phyloP scores from a whole-genome alignment of 352 stramenopile genomes.

The Globisporangium paroecandrum region DNA sequence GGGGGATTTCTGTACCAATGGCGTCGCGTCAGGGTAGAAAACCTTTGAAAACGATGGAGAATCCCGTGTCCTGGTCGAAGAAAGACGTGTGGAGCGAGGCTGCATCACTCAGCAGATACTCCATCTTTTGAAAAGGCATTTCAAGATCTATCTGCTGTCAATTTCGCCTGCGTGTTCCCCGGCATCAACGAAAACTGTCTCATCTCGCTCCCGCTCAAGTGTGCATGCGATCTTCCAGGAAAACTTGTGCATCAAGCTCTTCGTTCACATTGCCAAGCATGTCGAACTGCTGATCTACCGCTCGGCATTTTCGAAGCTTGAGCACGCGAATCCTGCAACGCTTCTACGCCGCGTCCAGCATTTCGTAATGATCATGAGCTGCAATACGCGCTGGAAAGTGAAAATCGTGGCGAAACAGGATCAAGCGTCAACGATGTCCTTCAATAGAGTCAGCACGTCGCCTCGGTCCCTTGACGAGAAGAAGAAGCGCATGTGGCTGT shows the following conservation, averaged over 20 bases:
- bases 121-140: constrained; percentile 6
- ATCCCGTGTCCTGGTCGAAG: background rate
- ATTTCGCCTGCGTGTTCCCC: background rate
- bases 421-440: background rate
- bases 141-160: constrained; percentile 12
- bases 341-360: constrained; percentile 23
- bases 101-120: constrained; percentile 8
- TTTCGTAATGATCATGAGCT: constrained; percentile 24
- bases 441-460: background rate
- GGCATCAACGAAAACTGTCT: background rate
- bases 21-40: constrained; percentile 7
- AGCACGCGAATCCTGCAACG: constrained; percentile 18
- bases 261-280: constrained; percentile 23
- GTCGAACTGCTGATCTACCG: constrained; percentile 26
- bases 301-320: constrained; percentile 18
- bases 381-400: constrained; percentile 19
- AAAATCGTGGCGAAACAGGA: constrained; percentile 16
- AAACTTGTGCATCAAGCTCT: constrained; percentile 16
- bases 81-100: constrained; percentile 2
- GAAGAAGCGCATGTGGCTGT: constrained; percentile 23
- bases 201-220: background rate
- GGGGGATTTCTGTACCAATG: constrained; percentile 11
- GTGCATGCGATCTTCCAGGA: constrained; percentile 9
- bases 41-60: background rate
- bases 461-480: constrained; percentile 1